phyloP scores from a whole-genome alignment of 169 alveolate species.

The Plasmodium vivax region DNA sequence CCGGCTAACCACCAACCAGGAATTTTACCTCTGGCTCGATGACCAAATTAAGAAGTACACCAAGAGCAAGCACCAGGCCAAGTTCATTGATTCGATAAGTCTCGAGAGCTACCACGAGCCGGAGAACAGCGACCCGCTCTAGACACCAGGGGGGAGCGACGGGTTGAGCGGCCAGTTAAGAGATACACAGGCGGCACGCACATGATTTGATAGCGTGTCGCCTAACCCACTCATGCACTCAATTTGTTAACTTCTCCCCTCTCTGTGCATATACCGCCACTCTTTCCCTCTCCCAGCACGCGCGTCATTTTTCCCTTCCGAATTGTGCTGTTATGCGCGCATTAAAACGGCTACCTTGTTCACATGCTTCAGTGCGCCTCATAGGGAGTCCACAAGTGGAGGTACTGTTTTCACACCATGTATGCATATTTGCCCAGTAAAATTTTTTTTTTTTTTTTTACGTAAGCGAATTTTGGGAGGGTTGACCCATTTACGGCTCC shows the following conservation, averaged over 20 bases:
- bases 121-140: conserved; percentile 19
- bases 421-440: neutral
- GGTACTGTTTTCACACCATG: neutral
- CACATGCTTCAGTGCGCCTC: neutral
- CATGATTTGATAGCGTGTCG: neutral
- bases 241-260: neutral
- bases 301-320: neutral
- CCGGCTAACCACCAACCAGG: conserved; percentile 46
- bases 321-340: neutral
- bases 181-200: neutral
- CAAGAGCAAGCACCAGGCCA: conserved; percentile 27
- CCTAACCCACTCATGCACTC: neutral
- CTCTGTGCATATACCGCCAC: neutral
- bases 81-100: conserved; percentile 55
- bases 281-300: neutral
- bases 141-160: neutral
- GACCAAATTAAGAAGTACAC: conserved; percentile 24
- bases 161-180: neutral
- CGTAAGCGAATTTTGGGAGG: neutral
- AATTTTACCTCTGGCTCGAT: conserved; percentile 78
- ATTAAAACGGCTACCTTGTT: neutral
- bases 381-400: neutral
- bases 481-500: neutral
- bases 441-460: neutral
- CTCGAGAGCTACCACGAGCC: conserved; percentile 59